These are phyloP conservation scores for Trichoderma erinaceum DNA, from an alignment of 495 filamentous ascomycete genomes.

Conservation along the genomic window DNA sequence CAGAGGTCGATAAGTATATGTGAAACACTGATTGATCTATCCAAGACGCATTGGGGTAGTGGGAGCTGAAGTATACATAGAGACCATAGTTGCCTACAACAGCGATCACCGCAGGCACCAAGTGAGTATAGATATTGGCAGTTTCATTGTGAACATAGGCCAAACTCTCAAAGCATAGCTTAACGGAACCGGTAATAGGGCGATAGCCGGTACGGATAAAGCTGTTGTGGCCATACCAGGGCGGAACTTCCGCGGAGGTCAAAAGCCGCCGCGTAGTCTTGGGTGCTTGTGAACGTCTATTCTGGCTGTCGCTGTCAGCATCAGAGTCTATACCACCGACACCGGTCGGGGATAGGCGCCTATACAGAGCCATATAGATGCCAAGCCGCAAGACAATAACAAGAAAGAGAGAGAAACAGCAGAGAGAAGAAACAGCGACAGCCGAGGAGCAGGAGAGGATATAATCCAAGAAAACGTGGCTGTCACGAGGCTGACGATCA, in stretches of 20 bases:
- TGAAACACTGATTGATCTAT: constrained; percentile 37
- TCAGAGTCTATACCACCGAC: background rate
- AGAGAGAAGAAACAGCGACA: background rate
- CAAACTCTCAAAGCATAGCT: constrained; percentile 56
- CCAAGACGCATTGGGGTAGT: constrained; percentile 28
- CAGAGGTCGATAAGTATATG: constrained; percentile 35
- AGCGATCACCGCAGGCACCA: constrained; percentile 39
- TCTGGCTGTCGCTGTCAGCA: background rate
- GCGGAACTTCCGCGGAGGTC: constrained; percentile 50
- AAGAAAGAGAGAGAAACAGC: background rate
- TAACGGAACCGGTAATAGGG: constrained; percentile 59
- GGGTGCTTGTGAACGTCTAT: background rate
- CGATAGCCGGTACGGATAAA: constrained; percentile 70
- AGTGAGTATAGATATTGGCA: constrained; percentile 77
- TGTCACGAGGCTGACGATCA: no score
- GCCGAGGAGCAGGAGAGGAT: background rate
- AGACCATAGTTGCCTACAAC: constrained; percentile 2
- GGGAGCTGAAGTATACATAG: constrained; percentile 20
- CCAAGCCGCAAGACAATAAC: background rate
- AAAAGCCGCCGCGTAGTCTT: background rate
- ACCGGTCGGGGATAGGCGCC: background rate
- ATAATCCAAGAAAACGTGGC: background rate
- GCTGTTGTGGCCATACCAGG: constrained; percentile 72
- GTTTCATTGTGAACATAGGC: constrained; percentile 79
- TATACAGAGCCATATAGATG: background rate